Evolutionary conservation across 2,329 filamentous ascomycete species (phyloP), one percentile per base, ranked within the genome.

Genomic region (Macrophomina pseudophaseolina): DNA sequence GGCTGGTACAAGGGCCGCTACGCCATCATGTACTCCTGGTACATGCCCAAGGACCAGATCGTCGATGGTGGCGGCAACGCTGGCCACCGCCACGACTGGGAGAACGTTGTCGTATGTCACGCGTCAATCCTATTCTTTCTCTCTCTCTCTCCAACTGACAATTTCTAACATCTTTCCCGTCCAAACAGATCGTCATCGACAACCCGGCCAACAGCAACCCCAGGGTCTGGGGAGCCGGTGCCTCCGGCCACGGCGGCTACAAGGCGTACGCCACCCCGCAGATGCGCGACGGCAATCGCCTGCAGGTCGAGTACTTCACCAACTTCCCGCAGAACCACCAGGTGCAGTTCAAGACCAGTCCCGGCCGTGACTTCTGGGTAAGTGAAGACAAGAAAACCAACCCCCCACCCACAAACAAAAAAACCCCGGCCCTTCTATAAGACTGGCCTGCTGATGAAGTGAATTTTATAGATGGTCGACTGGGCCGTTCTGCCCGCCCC

Each of bases 11-110:
- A 74, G 9, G 73, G 69, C 59, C 70, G 72, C 53, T 76, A 75
- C 53, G 78, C 73, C 62, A 76, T 82, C 69, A 80, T 82, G 79
- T 82, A 81, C 70, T 72, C 78, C 4, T 82, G 80, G 80, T 83
- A 82, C 71, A 76, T 81, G 70, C 82, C 81, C 60, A 83, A 84
- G 73, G 81, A 83, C 67, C 72, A 78, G 68, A 79, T 80, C 12
- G 72, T 71, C 30, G 53, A 67, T 0, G 79, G 77, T 0, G 67
- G 73, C 54, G 62, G 81, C 63, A 73, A 74, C 23, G 74, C 80
- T 2, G 73, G 76, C 44, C 79, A 82, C 67, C 76, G 80, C 5
- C 77, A 81, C 67, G 80, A 82, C 68, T 81, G 79, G 79, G 79
- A 81, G 68, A 74, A 71, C 59, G 68, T 71, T 11, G 72, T 81